Evolutionary conservation across 805 yeast genomes (phyloP).

Genomic region (Pichia cephalocereana): DNA sequence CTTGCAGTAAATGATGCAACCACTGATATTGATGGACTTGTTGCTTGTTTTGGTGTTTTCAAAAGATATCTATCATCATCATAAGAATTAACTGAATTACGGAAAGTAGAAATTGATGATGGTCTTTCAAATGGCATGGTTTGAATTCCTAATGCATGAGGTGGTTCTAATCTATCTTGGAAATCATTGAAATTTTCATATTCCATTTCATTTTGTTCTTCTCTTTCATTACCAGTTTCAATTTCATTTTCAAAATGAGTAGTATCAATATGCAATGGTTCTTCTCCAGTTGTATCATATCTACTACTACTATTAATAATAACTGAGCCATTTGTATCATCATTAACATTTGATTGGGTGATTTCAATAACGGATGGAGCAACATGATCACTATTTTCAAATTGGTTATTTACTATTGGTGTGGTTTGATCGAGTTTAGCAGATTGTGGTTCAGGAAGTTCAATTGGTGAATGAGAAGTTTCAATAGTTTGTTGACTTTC

Average conservation of each 20-base stretch:
- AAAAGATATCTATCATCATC: neutral
- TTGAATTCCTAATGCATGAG: neutral
- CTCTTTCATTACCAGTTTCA: neutral
- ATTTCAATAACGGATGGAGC: no score
- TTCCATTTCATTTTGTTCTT: neutral
- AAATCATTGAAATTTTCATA: neutral
- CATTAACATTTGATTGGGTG: neutral
- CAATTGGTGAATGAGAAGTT: conserved; percentile 2
- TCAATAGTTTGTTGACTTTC: conserved; percentile 4
- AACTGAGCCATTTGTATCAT: neutral
- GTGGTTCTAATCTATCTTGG: neutral
- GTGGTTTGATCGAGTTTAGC: conserved; percentile 8
- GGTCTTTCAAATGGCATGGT: neutral
- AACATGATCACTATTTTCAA: no score
- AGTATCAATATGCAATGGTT: neutral
- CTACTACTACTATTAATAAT: conserved; percentile 1
- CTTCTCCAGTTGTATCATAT: conserved; percentile 3
- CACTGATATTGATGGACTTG: conserved; percentile 5
- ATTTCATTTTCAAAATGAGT: neutral
- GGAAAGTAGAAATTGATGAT: neutral
- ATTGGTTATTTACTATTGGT: neutral
- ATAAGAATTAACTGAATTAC: neutral
- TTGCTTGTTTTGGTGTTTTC: conserved; percentile 7
- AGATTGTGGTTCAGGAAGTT: conserved; percentile 8
- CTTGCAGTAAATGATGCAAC: conserved; percentile 10